These are phyloP conservation scores for Nigrospora oryzae DNA, from an alignment of 2,329 filamentous ascomycete genomes.

Conservation along the genomic window DNA sequence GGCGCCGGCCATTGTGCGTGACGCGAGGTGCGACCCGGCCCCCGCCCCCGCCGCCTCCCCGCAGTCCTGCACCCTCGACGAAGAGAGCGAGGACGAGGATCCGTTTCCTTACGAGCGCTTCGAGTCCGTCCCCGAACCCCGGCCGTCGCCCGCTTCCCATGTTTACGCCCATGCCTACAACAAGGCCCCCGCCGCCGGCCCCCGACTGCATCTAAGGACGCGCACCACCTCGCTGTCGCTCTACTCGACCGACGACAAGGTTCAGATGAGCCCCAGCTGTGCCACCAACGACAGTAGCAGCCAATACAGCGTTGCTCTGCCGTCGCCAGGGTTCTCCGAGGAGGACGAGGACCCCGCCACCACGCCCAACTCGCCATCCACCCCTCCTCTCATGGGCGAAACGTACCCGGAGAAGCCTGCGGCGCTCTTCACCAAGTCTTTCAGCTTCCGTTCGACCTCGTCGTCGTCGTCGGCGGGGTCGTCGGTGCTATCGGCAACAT, in stretches of 20 bases:
- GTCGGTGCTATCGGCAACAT: too few species aligned
- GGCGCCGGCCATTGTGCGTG: constrained; percentile 22
- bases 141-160: constrained; percentile 7
- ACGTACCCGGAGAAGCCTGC: constrained; percentile 14
- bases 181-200: constrained; percentile 5
- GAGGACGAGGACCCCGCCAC: constrained; percentile 13
- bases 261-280: not conserved
- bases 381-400: constrained; percentile 11
- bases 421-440: constrained; percentile 13
- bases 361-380: constrained; percentile 17
- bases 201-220: constrained; percentile 15
- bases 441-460: constrained; percentile 13
- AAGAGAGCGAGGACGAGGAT: constrained; percentile 32
- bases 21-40: constrained; percentile 47
- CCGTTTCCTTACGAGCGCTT: constrained; percentile 20
- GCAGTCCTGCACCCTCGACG: constrained; percentile 24
- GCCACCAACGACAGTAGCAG: constrained; percentile 9
- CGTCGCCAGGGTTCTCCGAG: constrained; percentile 16
- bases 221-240: constrained; percentile 20
- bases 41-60: constrained; percentile 34
- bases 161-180: not conserved
- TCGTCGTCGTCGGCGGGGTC: constrained; percentile 5
- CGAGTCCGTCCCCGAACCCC: constrained; percentile 9
- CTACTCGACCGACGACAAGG: constrained; percentile 18
- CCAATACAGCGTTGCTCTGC: constrained; percentile 15